Conservation (phyloP, 2,329 filamentous ascomycete species). For the Seiridium unicorne region DNA sequence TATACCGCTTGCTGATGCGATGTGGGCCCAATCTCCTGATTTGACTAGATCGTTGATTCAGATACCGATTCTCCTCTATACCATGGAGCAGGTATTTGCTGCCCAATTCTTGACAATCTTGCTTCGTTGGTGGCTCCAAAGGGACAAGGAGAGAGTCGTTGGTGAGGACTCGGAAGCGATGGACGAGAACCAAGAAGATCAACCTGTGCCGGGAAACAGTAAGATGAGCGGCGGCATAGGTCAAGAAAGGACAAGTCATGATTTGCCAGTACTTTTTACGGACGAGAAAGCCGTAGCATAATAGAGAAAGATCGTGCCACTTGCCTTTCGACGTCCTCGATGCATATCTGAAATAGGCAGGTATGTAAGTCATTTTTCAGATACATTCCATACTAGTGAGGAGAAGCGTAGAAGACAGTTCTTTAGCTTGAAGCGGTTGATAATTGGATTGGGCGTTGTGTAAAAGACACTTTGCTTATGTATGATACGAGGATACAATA, state of each 20-base stretch:
- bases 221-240: background rate
- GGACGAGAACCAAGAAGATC: background rate
- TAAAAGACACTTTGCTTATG: no score
- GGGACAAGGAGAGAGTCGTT: constrained; percentile 19
- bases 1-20: constrained; percentile 65
- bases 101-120: constrained; percentile 32
- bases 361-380: no score
- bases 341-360: no score
- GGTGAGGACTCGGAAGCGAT: constrained; percentile 18
- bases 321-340: no score
- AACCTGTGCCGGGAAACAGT: no score
- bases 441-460: no score
- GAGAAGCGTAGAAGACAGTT: no score
- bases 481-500: no score
- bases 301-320: background rate
- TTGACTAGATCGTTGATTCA: constrained; percentile 57
- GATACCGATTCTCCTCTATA: constrained; percentile 63
- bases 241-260: background rate
- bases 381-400: no score
- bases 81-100: constrained; percentile 50
- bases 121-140: constrained; percentile 44
- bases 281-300: background rate
- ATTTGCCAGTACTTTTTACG: background rate
- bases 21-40: constrained; percentile 59
- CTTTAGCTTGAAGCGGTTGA: no score